phyloP scores from a whole-genome alignment of 805 yeast genomes.

The Yamadazyma kitorensis region DNA sequence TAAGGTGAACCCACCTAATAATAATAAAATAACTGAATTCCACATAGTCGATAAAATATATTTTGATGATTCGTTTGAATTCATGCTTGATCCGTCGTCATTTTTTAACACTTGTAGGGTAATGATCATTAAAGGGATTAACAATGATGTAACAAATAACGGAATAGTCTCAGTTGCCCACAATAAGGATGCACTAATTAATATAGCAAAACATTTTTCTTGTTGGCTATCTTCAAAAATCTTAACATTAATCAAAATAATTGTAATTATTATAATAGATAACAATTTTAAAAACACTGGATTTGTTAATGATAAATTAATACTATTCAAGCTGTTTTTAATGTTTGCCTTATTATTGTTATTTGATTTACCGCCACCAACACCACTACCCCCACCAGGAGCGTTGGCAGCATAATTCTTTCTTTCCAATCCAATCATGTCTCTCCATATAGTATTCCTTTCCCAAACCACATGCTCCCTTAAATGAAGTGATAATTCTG shows the following conservation, averaged over 20 bases:
- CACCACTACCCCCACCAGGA: no score
- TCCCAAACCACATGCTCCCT: slow-evolving; percentile 58
- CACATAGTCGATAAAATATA: slow-evolving; percentile 50
- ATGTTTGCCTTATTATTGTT: slow-evolving; percentile 7
- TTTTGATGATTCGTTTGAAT: slow-evolving; percentile 39
- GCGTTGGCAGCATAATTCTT: slow-evolving; percentile 64
- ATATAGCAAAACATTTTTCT: slow-evolving; percentile 65
- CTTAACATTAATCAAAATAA: slow-evolving; percentile 25
- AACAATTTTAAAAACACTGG: slow-evolving; percentile 42
- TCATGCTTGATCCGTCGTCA: slow-evolving; percentile 44
- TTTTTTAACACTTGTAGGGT: slow-evolving; percentile 66
- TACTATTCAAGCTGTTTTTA: slow-evolving; percentile 7
- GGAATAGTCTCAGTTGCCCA: slow-evolving; percentile 98
- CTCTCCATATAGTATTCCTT: slow-evolving; percentile 55
- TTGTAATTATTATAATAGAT: slow-evolving; percentile 48
- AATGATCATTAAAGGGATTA: slow-evolving; percentile 81
- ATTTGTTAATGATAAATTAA: slow-evolving; percentile 30
- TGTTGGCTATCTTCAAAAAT: slow-evolving; percentile 37
- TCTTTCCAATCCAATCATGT: slow-evolving; percentile 65
- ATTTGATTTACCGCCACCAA: no score
- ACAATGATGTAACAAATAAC: slow-evolving; percentile 79
- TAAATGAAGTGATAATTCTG: slow-evolving; percentile 55
- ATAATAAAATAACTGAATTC: slow-evolving; percentile 50
- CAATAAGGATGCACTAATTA: slow-evolving; percentile 74
- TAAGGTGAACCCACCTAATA: slow-evolving; percentile 53